Base-by-base conservation (phyloP, 495 filamentous ascomycete genomes). In the Podospora pseudoanserina region DNA sequence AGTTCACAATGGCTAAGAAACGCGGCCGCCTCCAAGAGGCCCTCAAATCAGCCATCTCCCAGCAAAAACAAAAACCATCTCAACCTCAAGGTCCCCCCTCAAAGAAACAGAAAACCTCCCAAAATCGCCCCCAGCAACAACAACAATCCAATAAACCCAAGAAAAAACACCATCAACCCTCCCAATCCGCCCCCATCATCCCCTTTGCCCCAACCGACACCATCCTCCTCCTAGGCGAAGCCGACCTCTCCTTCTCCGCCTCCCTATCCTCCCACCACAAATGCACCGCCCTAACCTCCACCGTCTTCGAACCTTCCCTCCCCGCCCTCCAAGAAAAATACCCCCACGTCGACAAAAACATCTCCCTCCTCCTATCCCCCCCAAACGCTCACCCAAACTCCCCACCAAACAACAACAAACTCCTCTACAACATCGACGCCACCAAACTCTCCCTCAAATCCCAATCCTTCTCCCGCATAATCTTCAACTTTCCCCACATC, bases 401-500 rank as follows among this genome's bases (percentile, higher is more conserved):
- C 82, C 90, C 2, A 68, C 70, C 69, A 78, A 78, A 34, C 16
- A 49, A 39, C 11, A n/a, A 26, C 39, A 67, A 64, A 26, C 55
- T 71, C 0, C 66, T 68, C 53, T 92, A 89, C 82, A 82, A 81
- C 16, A 77, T 95, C 67, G 92, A 97, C 76, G 92, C 90, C 2
- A 68, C 70, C 69, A 79, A 78, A 32, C 16, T 39, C 55, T 13
- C 30, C 2, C 18, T 30, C 7, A 49, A 49, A 49, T 18, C 28
- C 60, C 53, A 27, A 16, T 4, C 23, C 66, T 57, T 28, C 26
- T 28, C 30, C 30, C 68, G 86, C 49, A 88, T 97, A 62, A 85
- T 92, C 60, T 99, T 97, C 85, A 96, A 97, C 81, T 99, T 99
- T 79, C 95, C 95, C 60, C 95, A 99, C 79, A 90, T 96, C 2